Conservation (phyloP, 176 grass and related monocot genomes). For the Miscanthus lutarioriparius region DNA sequence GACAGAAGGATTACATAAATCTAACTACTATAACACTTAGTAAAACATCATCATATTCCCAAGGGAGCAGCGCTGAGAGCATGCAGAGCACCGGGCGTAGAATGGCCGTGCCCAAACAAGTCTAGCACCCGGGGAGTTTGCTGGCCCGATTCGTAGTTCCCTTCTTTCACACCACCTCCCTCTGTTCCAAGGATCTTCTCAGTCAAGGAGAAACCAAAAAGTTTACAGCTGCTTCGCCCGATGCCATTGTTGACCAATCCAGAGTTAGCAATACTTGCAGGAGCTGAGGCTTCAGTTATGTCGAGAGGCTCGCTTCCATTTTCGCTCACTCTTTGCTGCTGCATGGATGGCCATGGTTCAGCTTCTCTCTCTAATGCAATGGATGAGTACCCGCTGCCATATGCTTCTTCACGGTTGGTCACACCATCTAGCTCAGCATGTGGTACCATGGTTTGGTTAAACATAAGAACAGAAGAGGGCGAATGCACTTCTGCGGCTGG, state of each 20-base stretch:
- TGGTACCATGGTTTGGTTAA: conserved; percentile 42
- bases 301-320: conserved; percentile 19
- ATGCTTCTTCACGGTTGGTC: conserved; percentile 1
- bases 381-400: conserved; percentile 10
- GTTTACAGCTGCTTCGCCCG: conserved; percentile 44
- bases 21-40: background rate
- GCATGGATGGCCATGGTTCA: background rate
- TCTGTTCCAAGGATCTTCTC: conserved; percentile 51
- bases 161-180: conserved; percentile 33
- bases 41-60: conserved; percentile 33
- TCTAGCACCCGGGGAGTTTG: conserved; percentile 35
- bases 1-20: background rate
- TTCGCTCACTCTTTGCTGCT: conserved; percentile 25
- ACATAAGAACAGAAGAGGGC: conserved; percentile 78
- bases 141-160: background rate
- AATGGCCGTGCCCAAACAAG: conserved; percentile 40
- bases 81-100: conserved; percentile 36
- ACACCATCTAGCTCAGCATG: conserved; percentile 9
- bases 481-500: conserved; percentile 50
- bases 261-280: conserved; percentile 7
- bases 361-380: conserved; percentile 28
- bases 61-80: conserved; percentile 53
- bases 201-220: conserved; percentile 87
- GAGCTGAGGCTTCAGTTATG: conserved; percentile 13
- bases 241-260: background rate